Conservation (phyloP, 352 stramenopile genomes). For the Pseudoperonospora humuli region DNA sequence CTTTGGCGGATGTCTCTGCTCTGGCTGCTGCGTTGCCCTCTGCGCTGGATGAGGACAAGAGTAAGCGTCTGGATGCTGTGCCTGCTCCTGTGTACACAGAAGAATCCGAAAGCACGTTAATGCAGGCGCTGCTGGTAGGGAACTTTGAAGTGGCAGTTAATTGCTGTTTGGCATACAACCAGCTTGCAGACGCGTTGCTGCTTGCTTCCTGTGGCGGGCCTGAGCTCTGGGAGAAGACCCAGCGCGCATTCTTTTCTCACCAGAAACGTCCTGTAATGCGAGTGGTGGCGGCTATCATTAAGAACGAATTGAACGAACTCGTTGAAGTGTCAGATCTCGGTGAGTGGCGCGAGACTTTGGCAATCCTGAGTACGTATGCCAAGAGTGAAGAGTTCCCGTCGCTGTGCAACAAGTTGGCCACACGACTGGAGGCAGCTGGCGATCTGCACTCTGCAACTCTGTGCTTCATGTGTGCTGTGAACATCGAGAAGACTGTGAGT, state of each 20-base stretch:
- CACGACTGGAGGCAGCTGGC: constrained; percentile 85
- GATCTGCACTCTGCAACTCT: constrained; percentile 90
- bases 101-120: constrained; percentile 89
- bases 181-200: constrained; percentile 94
- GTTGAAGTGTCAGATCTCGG: constrained; percentile 86
- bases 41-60: constrained; percentile 54
- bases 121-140: constrained; percentile 93
- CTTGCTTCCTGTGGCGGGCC: constrained; percentile 89
- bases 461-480: constrained; percentile 96
- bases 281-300: constrained; percentile 94
- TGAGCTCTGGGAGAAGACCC: constrained; percentile 94
- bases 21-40: constrained; percentile 39
- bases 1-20: constrained; percentile 42
- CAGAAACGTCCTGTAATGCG: constrained; percentile 90
- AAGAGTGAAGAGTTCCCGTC: constrained; percentile 95
- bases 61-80: constrained; percentile 58
- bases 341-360: constrained; percentile 96
- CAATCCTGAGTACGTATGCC: constrained; percentile 96
- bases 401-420: constrained; percentile 92
- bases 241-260: constrained; percentile 91
- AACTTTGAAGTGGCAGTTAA: constrained; percentile 98
- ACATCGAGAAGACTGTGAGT: constrained; percentile 80
- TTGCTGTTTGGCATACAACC: constrained; percentile 92
- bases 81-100: constrained; percentile 74
- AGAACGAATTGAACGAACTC: constrained; percentile 84